Evolutionary conservation across 495 filamentous ascomycete genomes (phyloP), one percentile per base, ranked within the genome.

Genomic region (Annulohypoxylon stygium): DNA sequence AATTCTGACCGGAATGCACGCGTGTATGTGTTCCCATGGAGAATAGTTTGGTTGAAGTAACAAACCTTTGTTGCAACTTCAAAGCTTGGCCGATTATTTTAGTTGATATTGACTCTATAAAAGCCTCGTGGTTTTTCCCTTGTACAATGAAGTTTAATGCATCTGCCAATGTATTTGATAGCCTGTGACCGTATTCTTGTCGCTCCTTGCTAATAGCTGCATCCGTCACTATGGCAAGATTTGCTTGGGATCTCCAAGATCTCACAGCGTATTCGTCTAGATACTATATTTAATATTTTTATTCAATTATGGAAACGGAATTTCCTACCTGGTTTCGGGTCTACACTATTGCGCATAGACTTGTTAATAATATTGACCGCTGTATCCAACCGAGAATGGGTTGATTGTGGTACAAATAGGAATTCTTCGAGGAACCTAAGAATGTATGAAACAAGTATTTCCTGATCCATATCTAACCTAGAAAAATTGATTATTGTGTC

Each of bases 381-480:
- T 8, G 18, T 12, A 36, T 36, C 34, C 34, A 36, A 7, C 1
- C 3, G 0, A 36, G 23, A 36, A 57, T 20, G 4, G 0, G 30
- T 34, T 9, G 1, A 51, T 6, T 23, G 9, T 14, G 8, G n/a
- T 3, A 2, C 25, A 12, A 80, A 39, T 10, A 69, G n/a, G 16
- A 69, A 66, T 0, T n/a, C n/a, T 12, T 12, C 4, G 9, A 81
- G 53, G 23, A 73, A 81, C 26, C 81, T 73, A 74, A 80, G 73
- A 8, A 79, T 71, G 11, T 79, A 50, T 4, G 79, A 79, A 30
- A 73, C 67, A 14, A 80, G 45, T 8, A 83, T 66, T 55, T 83
- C 78, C 30, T 78, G 70, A 25, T 81, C 79, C 0, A 77, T 78
- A 20, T 83, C 78, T 0, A 77, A 76, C 16, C 81, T 76, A 14